Percentiles rank a stretch among this genome's conserved stretches.
Evolutionary conservation across 495 filamentous ascomycete species (phyloP).

Genomic region (Bacidia rubella): DNA sequence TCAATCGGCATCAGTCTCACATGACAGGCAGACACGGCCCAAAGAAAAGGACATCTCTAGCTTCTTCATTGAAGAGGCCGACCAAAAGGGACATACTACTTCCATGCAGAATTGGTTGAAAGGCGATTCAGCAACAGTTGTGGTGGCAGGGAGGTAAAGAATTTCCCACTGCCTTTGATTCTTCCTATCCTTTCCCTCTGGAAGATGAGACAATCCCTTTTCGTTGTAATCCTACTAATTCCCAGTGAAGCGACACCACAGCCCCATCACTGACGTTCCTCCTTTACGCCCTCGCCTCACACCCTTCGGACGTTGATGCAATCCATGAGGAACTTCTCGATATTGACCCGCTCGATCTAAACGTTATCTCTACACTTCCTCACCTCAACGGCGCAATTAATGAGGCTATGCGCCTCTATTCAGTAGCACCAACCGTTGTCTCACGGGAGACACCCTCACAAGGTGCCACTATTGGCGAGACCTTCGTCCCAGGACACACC

Average conservation of each 20-base stretch:
- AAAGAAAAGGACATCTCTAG: background rate
- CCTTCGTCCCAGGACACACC: constrained; percentile 21
- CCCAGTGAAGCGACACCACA: too few species aligned
- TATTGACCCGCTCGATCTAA: background rate
- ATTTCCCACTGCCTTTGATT: background rate
- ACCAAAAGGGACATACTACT: too few species aligned
- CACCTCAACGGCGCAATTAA: constrained; percentile 39
- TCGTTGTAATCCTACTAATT: too few species aligned
- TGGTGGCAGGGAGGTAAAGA: constrained; percentile 27
- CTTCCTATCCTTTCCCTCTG: background rate
- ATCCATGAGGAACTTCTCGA: constrained; percentile 20
- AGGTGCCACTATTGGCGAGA: constrained; percentile 21
- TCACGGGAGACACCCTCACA: constrained; percentile 25
- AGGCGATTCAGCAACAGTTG: constrained; percentile 23
- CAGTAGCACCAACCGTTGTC: constrained; percentile 32
- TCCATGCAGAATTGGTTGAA: too few species aligned
- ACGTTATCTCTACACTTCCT: constrained; percentile 22
- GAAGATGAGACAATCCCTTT: too few species aligned
- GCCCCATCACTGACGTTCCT: too few species aligned
- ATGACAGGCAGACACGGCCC: too few species aligned
- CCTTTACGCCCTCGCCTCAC: constrained; percentile 29
- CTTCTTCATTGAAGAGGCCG: background rate
- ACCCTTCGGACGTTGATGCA: constrained; percentile 22
- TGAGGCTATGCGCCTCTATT: constrained; percentile 42
- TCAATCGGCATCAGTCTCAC: background rate